Base-by-base conservation (phyloP, 202 grass and related monocot species). In the Setaria italica region DNA sequence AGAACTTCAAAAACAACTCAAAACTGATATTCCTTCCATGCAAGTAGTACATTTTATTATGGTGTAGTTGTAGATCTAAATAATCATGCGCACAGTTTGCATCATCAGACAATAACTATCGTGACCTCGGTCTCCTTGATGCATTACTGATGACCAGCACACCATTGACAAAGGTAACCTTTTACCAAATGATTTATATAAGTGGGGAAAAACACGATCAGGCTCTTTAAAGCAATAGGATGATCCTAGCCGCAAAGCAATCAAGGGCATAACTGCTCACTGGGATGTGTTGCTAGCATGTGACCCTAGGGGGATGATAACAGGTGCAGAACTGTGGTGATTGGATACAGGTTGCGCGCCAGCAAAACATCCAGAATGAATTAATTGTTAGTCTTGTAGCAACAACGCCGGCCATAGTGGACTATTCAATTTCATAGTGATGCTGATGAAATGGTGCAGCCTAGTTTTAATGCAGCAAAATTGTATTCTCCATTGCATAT, bases 21-120 rank as follows among this genome's bases (percentile, higher is more conserved):
- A 74, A 76, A 84, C 35, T 1, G 2, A 41, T 59, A 20, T 16
- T 63, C 43, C 54, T 80, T 67, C 35, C 67, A 75, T 84, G 53
- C 39, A 63, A 69, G n/a, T 45, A 79, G n/a, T 87, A 74, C 32
- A 82, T 69, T 74, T 79, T 51, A 80, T 80, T 74, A 86, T 42
- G 9, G 33, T 67, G 13, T 68, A 57, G 71, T 32, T 60, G 12
- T 70, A 56, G 45, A 76, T 72, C 63, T 56, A 81, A 56, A 64
- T 56, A 87, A 59, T 11, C 55, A 55, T 70, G 11, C 59, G 66
- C 48, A 68, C 11, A 49, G n/a, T 74, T 87, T 83, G 70, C 33
- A 55, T 37, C 53, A 55, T 70, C 82, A 70, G 30, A 70, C 35
- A 69, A 80, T 70, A 87, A 71, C 67, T 79, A 80, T 76, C 43